These are phyloP conservation scores for Geotrichum candidum DNA, from an alignment of 1,139 yeast genomes.

Conservation along the genomic window DNA sequence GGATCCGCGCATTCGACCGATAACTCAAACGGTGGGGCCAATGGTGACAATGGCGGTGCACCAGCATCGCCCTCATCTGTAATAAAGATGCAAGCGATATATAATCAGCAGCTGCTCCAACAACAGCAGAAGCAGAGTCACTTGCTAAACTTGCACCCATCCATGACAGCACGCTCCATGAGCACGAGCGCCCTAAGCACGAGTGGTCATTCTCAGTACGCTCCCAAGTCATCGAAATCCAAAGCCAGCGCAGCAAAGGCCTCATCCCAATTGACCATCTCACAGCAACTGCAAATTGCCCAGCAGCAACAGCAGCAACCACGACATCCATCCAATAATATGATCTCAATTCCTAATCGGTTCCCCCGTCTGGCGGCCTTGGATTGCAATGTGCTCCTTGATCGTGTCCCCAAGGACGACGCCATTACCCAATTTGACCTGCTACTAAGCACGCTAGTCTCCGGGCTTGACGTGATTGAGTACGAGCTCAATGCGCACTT, in stretches of 20 bases:
- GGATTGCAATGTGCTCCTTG: slow-evolving; percentile 31
- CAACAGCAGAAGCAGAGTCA: slow-evolving; percentile 15
- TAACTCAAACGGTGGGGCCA: neutral
- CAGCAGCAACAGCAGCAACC: slow-evolving; percentile 7
- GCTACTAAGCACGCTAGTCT: slow-evolving; percentile 27
- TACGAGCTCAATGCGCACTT: slow-evolving; percentile 6
- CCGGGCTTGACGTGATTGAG: slow-evolving; percentile 25
- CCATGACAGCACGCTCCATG: neutral
- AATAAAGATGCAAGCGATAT: slow-evolving; percentile 8
- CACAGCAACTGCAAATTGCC: neutral
- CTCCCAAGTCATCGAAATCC: slow-evolving; percentile 2
- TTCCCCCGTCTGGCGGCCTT: slow-evolving; percentile 26
- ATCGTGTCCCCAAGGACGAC: slow-evolving; percentile 30
- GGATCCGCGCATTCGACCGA: neutral
- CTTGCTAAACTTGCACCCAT: neutral
- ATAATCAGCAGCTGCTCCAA: slow-evolving; percentile 14
- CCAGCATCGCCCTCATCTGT: neutral
- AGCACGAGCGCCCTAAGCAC: neutral
- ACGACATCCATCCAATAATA: neutral
- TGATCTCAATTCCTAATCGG: neutral
- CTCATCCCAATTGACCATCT: neutral
- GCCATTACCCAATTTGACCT: slow-evolving; percentile 28
- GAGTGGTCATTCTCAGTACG: neutral
- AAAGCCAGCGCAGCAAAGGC: slow-evolving; percentile 4
- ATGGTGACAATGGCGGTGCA: neutral